Evolutionary conservation across 2,329 filamentous ascomycete genomes (phyloP).

Genomic region (Phyllosticta capitalensis): DNA sequence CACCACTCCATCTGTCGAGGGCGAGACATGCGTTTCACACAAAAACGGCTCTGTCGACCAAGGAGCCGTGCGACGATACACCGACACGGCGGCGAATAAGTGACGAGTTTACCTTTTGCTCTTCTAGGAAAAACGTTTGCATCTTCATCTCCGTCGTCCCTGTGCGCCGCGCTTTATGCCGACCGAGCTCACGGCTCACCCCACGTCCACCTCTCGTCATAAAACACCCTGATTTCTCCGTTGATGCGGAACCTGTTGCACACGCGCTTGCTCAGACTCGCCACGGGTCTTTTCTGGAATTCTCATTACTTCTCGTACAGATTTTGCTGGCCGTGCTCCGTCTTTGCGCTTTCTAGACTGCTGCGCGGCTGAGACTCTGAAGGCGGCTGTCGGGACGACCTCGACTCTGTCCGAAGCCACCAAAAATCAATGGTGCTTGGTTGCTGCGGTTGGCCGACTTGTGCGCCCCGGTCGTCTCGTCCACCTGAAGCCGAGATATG

Average conservation of each 20-base stretch:
- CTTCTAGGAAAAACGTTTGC: constrained; percentile 5
- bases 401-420: not conserved
- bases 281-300: constrained; percentile 10
- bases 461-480: not conserved
- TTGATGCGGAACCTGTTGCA: not conserved
- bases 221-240: constrained; percentile 7
- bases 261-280: not conserved
- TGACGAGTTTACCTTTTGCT: constrained; percentile 11
- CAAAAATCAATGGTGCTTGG: not conserved
- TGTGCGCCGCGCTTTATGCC: constrained; percentile 8
- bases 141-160: not conserved
- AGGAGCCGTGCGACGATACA: constrained; percentile 10
- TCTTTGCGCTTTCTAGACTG: not conserved
- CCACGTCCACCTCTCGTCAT: not conserved
- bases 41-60: not conserved
- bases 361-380: not conserved
- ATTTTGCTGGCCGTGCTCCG: constrained; percentile 9
- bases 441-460: not conserved
- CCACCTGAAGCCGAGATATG: not conserved
- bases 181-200: not conserved
- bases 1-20: not conserved
- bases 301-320: constrained; percentile 8
- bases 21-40: not conserved
- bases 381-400: not conserved
- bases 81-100: constrained; percentile 4